Conservation (phyloP, 345 rosid genomes). For the Citropsis articulata region DNA sequence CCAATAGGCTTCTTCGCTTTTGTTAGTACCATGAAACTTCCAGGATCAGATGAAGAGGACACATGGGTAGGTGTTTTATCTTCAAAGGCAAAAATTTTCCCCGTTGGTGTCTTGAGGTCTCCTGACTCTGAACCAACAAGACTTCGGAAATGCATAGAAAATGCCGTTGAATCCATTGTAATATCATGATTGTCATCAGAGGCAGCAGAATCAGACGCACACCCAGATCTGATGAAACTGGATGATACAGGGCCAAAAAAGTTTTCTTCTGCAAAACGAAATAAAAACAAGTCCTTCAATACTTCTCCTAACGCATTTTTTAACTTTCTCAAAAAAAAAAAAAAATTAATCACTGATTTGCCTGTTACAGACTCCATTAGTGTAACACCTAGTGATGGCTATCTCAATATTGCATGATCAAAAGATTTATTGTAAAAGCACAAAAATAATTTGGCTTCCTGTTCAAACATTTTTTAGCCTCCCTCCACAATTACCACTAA, state of each 20-base stretch:
- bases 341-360: not conserved
- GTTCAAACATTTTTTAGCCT: not conserved
- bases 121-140: slow-evolving; percentile 66
- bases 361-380: not conserved
- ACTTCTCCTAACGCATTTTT: not conserved
- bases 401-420: not conserved
- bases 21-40: slow-evolving; percentile 61
- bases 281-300: slow-evolving; percentile 17
- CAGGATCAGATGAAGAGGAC: slow-evolving; percentile 40
- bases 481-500: not conserved
- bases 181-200: slow-evolving; percentile 72
- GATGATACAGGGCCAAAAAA: slow-evolving; percentile 92
- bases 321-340: not conserved
- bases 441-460: not conserved
- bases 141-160: slow-evolving; percentile 88
- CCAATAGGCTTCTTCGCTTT: slow-evolving; percentile 43
- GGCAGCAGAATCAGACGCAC: slow-evolving; percentile 60
- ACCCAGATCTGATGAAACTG: slow-evolving; percentile 66
- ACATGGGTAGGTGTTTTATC: slow-evolving; percentile 54
- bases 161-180: slow-evolving; percentile 93
- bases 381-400: not conserved
- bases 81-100: slow-evolving; percentile 31
- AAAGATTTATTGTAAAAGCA: not conserved
- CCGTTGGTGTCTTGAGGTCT: slow-evolving; percentile 51
- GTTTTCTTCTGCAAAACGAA: slow-evolving; percentile 45